Conservation (phyloP, 306 rosid species). For the Aeschynomene evenia region DNA sequence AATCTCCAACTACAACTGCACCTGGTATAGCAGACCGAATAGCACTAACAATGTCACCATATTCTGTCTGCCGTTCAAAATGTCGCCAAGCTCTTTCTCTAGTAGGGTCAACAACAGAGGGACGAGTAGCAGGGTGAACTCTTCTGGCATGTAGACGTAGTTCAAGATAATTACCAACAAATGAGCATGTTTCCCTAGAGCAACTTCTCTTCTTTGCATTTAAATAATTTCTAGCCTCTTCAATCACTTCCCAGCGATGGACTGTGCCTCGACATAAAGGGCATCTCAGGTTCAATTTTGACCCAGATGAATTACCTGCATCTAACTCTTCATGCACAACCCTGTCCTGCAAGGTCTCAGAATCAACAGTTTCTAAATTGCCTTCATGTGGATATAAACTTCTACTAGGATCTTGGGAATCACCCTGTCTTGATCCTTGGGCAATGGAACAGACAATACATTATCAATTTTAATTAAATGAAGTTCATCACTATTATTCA, state of each 20-base stretch:
- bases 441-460: constrained; percentile 63
- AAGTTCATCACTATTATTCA: constrained; percentile 63
- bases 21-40: constrained; percentile 85
- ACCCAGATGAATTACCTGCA: constrained; percentile 60
- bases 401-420: constrained; percentile 62
- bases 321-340: constrained; percentile 58
- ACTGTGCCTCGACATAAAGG: constrained; percentile 84
- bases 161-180: constrained; percentile 79
- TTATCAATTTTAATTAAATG: constrained; percentile 64
- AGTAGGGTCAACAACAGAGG: constrained; percentile 73
- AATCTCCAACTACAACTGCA: constrained; percentile 85
- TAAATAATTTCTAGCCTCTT: constrained; percentile 82
- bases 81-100: constrained; percentile 81
- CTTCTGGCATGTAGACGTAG: constrained; percentile 93
- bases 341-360: constrained; percentile 72
- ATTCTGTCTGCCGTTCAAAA: constrained; percentile 85
- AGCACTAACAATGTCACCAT: constrained; percentile 89
- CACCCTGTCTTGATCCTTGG: constrained; percentile 62
- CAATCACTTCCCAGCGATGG: constrained; percentile 82
- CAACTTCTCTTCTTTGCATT: constrained; percentile 87
- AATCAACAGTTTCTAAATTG: constrained; percentile 66
- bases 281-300: constrained; percentile 63
- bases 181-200: constrained; percentile 82
- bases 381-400: constrained; percentile 60
- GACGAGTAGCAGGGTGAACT: constrained; percentile 75